Base-by-base conservation (phyloP, 208 protist species). In the Acanthamoeba divionensis region DNA sequence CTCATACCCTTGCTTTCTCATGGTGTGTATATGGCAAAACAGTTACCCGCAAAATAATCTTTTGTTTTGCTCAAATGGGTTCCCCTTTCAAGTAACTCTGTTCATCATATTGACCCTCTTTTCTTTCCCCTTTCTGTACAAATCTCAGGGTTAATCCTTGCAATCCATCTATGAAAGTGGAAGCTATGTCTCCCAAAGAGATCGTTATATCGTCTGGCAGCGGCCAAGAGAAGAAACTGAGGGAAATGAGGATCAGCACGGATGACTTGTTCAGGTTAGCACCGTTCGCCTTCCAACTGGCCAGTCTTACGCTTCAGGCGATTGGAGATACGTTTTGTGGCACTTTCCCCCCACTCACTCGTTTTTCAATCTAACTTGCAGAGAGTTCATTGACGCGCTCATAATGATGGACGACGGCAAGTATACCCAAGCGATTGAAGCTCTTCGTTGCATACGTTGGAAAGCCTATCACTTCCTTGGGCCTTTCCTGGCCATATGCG, bases 361-460 rank as follows among this genome's bases (percentile, higher is more conserved):
- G n/a, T n/a, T n/a, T n/a, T n/a, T n/a, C n/a, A n/a, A n/a, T n/a
- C n/a, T n/a, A n/a, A n/a, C n/a, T n/a, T n/a, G 62, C 62, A 67
- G 62, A 33, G 62, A 67, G n/a, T 67, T 67, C 21, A 67, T 67
- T 33, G 62, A 67, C 62, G 62, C 62, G 62, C 62, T 67, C 29
- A 67, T 67, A 24, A 24, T 67, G 62, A 67, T 67, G 62, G 62
- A 67, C 62, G 62, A 67, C 62, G 62, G 62, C 18, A 67, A 67
- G 62, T 67, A 67, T 33, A 67, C 62, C 29, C 62, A 67, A 33
- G 62, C 62, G 18, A 67, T 67, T 33, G 62, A 67, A 33, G 31
- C 62, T 24, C 62, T 67, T 24, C 62, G 62, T 24, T 67, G 62
- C 62, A 67, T 67, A 24, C 12, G 62, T 10, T 67, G 62, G 62